Evolutionary conservation across 371 early-diverging fungal genomes (phyloP).

Genomic region (Capniomyces stellatus): DNA sequence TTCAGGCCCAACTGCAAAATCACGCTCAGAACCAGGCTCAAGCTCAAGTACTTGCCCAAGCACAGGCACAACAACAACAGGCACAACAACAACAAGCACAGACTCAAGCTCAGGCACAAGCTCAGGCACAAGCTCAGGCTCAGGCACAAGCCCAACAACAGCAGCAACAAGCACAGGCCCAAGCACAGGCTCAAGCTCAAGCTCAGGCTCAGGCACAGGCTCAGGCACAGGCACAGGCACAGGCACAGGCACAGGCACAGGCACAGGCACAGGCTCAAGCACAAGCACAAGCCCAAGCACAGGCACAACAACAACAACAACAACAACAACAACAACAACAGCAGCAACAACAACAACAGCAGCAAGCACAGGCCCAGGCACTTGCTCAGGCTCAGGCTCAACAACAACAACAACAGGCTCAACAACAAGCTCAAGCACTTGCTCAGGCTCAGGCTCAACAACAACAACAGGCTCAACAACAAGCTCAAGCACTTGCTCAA

Average conservation of each 20-base stretch:
- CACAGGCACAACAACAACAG: background rate
- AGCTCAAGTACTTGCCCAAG: background rate
- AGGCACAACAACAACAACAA: no score
- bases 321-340: no score
- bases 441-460: no score
- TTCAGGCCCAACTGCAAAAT: background rate
- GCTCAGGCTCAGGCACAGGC: constrained; percentile 3
- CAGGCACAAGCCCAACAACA: constrained; percentile 10
- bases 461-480: no score
- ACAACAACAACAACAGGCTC: no score
- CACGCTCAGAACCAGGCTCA: background rate
- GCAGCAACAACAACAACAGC: constrained; percentile 9
- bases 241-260: constrained; percentile 9
- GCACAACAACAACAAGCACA: constrained; percentile 1
- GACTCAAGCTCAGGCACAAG: background rate
- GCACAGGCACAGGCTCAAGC: constrained; percentile 10
- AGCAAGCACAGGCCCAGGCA: constrained; percentile 7
- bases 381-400: background rate
- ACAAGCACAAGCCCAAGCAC: constrained; percentile 10
- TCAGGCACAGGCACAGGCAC: constrained; percentile 8
- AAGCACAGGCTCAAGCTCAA: constrained; percentile 4
- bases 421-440: no score
- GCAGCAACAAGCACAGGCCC: constrained; percentile 2
- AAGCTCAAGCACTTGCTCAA: no score
- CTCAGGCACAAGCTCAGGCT: constrained; percentile 4